These are phyloP conservation scores for Ceratocystis lukuohia DNA, from an alignment of 2,329 filamentous ascomycete species.

Conservation along the genomic window DNA sequence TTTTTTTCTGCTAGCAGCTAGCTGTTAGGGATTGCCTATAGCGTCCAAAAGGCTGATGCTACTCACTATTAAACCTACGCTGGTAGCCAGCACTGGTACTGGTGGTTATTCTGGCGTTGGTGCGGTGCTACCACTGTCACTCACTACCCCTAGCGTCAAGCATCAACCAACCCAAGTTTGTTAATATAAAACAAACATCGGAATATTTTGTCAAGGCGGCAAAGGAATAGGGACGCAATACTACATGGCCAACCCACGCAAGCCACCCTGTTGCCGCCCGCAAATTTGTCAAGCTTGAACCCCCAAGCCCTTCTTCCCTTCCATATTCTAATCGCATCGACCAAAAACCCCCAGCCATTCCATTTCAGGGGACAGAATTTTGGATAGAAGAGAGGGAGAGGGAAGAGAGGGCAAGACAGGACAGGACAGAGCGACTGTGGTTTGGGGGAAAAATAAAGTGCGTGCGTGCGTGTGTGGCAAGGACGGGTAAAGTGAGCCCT, in stretches of 20 bases:
- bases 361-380: background rate
- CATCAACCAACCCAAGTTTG: background rate
- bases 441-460: no score
- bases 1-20: background rate
- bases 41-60: background rate
- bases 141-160: background rate
- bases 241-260: conserved; percentile 4
- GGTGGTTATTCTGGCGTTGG: background rate
- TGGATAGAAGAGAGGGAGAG: background rate
- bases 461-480: no score
- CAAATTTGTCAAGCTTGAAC: background rate
- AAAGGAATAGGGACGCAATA: conserved; percentile 11
- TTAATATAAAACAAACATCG: conserved; percentile 10
- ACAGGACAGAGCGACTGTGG: background rate
- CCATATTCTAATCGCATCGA: background rate
- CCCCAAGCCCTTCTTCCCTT: background rate
- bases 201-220: conserved; percentile 12
- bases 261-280: background rate
- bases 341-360: background rate
- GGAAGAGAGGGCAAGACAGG: background rate
- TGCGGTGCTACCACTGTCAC: background rate
- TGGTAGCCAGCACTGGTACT: background rate
- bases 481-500: no score
- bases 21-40: background rate
- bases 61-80: background rate